Base-by-base conservation (phyloP, 1,139 yeast species). In the Schizosaccharomyces versatilis region DNA sequence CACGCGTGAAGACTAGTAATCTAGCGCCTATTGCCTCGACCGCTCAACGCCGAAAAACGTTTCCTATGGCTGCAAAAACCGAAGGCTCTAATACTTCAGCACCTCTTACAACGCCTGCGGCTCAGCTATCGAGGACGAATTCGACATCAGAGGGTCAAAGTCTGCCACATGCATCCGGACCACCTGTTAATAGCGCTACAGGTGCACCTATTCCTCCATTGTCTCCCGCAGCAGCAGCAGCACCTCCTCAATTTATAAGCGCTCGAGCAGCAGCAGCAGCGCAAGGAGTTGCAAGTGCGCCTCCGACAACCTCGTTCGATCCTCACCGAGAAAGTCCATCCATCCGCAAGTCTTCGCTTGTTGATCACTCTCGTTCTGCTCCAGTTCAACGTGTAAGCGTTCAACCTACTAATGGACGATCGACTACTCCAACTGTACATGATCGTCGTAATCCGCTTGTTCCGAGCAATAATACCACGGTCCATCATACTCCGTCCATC, bases 191-290 rank as follows among this genome's bases (percentile, higher is more conserved):
- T 24, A 24, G 32, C 5, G 32, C 32, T 24, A 24, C 49, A 44
- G 32, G 12, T 9, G 15, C 41, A 14, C 41, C 14, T 39, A 3
- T 17, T 38, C 38, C 19, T n/a, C 14, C 12, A 6, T n/a, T 44
- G 10, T 19, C 10, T 19, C 49, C 32, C 12, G 32, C 19, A 19
- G 38, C 36, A 3, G 12, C 38, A 7, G 7, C 49, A 9, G 14
- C 49, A 19, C 32, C 49, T 17, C 36, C 49, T 19, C 19, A 44
- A 32, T 44, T 44, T 8, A 44, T 44, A 19, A 44, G 49, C 9
- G 49, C 49, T 24, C 49, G 49, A n/a, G 49, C 49, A n/a, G 49
- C 49, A 17, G 49, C 49, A 8, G 49, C 49, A 17, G 49, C 49
- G 3, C 38, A 44, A 7, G 49, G 49, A 44, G 49, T 17, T 19